phyloP scores from a whole-genome alignment of 345 rosid genomes.

The Gossypium sturtianum region DNA sequence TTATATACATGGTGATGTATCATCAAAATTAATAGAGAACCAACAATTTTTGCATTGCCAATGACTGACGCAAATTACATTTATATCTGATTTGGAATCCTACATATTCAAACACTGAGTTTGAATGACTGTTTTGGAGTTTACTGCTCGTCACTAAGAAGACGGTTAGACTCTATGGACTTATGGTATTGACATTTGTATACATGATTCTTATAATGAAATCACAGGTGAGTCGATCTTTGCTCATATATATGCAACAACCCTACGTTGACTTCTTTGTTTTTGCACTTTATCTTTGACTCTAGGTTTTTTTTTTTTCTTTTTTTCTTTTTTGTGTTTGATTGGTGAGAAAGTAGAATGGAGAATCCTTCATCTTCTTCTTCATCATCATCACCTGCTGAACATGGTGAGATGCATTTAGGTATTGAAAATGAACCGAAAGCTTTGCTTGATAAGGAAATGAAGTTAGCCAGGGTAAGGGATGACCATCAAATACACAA shows the following conservation, averaged over 20 bases:
- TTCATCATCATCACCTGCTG: neutral
- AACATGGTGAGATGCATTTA: neutral
- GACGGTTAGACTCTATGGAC: neutral
- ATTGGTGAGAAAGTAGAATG: neutral
- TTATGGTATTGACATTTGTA: conserved; percentile 1
- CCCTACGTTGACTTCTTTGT: neutral
- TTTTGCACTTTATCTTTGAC: neutral
- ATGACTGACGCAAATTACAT: neutral
- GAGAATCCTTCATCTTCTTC: neutral
- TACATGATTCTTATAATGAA: neutral
- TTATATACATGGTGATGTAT: neutral
- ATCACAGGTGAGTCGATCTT: neutral
- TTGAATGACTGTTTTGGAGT: neutral
- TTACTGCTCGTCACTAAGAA: neutral
- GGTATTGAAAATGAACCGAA: conserved; percentile 8
- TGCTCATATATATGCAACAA: neutral
- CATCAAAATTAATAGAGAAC: neutral
- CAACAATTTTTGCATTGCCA: neutral
- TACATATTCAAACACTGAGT: neutral
- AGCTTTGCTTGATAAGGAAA: conserved; percentile 8
- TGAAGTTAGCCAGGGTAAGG: conserved; percentile 14
- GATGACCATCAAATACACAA: neutral
- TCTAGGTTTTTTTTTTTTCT: accelerated
- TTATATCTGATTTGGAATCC: too few species aligned
- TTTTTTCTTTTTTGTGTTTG: neutral